Base-by-base conservation (phyloP, 202 grass and related monocot species). In the Saccharum hybrid region DNA sequence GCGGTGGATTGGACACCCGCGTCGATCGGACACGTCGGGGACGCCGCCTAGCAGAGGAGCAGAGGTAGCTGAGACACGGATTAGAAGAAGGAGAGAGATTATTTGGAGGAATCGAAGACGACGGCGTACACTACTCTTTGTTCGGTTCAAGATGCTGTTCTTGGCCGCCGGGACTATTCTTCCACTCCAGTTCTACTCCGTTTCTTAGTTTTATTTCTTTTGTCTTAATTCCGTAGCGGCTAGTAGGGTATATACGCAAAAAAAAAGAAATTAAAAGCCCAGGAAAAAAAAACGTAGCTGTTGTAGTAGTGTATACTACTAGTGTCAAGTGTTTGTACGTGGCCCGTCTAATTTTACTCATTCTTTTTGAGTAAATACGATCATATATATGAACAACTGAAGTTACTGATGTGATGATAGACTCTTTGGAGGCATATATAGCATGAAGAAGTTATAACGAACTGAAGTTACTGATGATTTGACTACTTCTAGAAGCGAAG, bases 51-150 rank as follows among this genome's bases (percentile, higher is more conserved):
- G 80, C 88, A 49, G 65, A 71, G 71, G n/a, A 22, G 71, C 28
- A 34, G 54, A 36, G 37, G 4, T 48, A 15, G 23, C 60, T 65
- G 64, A 65, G 64, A 81, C 75, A 81, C 71, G 88, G 85, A 72
- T 61, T 76, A 84, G 88, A 90, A 87, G 80, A 71, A 90, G 88
- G 84, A 84, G 80, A 36, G 33, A 81, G 81, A 68, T 15, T 63
- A 80, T 63, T 81, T 76, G 56, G 64, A 83, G 81, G 81, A 80
- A 66, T 66, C 39, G 15, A 56, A 82, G 68, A 33, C 60, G 21
- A 66, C 41, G 68, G 45, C 70, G 26, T 52, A 8, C 22, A 72
- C 23, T 31, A 68, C 21, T 63, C 40, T 51, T 59, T 77, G 42
- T n/a, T 80, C 42, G 11, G 56, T 61, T 31, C 59, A 82, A 41